Evolutionary conservation across 805 yeast genomes (phyloP), one percentile per base, ranked within the genome.

Genomic region (Candida lessepsii): DNA sequence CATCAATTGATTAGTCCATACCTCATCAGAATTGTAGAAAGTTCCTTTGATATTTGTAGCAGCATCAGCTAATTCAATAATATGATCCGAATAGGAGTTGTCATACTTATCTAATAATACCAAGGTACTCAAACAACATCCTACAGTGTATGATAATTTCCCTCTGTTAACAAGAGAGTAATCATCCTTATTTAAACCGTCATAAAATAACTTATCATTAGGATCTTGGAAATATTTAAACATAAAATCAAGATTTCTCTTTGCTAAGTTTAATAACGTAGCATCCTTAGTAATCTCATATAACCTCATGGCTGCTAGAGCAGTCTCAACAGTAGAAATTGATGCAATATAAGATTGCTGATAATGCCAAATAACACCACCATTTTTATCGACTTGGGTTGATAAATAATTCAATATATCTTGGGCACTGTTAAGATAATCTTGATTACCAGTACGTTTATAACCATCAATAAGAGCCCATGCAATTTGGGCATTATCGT

Each of bases 311-410:
- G 60, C 58, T 8, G 62, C 57, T 21, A 56, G 38, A 1, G 54
- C 62, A 1, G 50, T 50, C 41, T 57, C 62, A 11, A 50, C 36
- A n/a, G 54, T 52, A 3, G 60, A 54, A 24, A 57, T 57, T 32
- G 54, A 52, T 4, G 62, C 54, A 26, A 56, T 46, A 37, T 57
- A 57, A n/a, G 29, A 29, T 5, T 44, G 46, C 7, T 45, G 31
- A 16, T 45, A 38, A 7, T 33, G 19, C 60, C 60, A 57, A 13
- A 28, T 39, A 9, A 56, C 45, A 4, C 60, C 62, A 5, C 61
- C 61, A n/a, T 36, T 61, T 16, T 80, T 83, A 18, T 35, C 25
- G n/a, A 20, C 18, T 18, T 37, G 41, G 13, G 35, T 19, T 5
- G 57, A 53, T 14, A 40, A 36, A 17, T 45, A 18, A 5, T 18